Evolutionary conservation across 108 stramenopile species (phyloP).

Genomic region (Licmophora abbreviata): DNA sequence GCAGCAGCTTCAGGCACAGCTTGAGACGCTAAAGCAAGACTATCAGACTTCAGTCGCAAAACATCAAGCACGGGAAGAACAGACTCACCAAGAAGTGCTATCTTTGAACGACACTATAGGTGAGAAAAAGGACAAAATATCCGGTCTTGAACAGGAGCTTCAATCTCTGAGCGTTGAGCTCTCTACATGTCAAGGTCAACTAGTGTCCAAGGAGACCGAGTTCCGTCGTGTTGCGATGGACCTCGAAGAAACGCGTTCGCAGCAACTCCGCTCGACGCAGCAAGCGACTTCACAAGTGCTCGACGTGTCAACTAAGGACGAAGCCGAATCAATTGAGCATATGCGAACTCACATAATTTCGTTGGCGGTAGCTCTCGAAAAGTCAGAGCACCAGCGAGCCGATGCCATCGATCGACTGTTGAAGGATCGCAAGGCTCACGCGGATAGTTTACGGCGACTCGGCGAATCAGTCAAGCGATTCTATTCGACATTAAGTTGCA

Average conservation of each 20-base stretch:
- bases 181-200: conserved; percentile 9
- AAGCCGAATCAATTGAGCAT: conserved; percentile 44
- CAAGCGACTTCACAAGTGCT: conserved; percentile 8
- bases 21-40: too few species aligned
- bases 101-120: too few species aligned
- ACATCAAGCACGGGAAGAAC: too few species aligned
- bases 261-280: conserved; percentile 12
- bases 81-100: too few species aligned
- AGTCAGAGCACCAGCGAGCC: conserved; percentile 55
- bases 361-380: conserved; percentile 56
- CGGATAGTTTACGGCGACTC: conserved; percentile 48
- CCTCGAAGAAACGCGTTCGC: conserved; percentile 9
- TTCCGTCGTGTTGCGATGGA: conserved; percentile 20
- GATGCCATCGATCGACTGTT: conserved; percentile 56
- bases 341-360: conserved; percentile 50
- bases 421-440: conserved; percentile 50
- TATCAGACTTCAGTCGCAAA: too few species aligned
- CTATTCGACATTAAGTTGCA: conserved; percentile 51
- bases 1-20: too few species aligned
- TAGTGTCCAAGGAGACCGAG: conserved; percentile 27
- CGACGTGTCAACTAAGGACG: conserved; percentile 8
- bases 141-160: conserved; percentile 24
- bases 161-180: conserved; percentile 17
- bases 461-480: conserved; percentile 65
- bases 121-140: conserved; percentile 23